Evolutionary conservation across 106 monocot genomes (phyloP).

Genomic region (Dioscorea dumetorum): DNA sequence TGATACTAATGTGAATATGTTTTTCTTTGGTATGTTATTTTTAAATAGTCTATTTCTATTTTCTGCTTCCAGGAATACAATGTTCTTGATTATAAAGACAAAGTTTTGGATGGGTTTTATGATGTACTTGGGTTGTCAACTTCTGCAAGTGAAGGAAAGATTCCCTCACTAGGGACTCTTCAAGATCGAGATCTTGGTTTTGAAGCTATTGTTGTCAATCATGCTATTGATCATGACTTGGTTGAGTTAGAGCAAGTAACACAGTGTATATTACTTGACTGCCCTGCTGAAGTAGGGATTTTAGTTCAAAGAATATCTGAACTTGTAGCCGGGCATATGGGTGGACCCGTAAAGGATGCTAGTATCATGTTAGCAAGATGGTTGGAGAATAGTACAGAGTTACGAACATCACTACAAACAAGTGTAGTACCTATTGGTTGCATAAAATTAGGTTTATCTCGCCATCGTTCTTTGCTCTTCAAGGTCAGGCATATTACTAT

Average conservation of each 20-base stretch:
- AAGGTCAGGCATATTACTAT: conserved; percentile 40
- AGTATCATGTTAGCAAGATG: conserved; percentile 72
- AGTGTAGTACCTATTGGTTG: conserved; percentile 87
- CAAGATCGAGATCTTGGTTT: conserved; percentile 91
- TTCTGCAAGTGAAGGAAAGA: conserved; percentile 38
- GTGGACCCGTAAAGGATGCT: conserved; percentile 85
- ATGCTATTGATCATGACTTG: conserved; percentile 54
- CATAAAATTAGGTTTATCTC: conserved; percentile 72
- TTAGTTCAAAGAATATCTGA: conserved; percentile 89
- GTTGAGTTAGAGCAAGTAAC: conserved; percentile 87
- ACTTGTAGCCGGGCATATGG: conserved; percentile 86
- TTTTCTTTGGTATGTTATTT: background rate
- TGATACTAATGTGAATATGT: background rate
- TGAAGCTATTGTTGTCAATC: conserved; percentile 91
- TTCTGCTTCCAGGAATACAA: conserved; percentile 70
- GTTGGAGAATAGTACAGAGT: conserved; percentile 75
- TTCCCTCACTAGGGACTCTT: conserved; percentile 78
- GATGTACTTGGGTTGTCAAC: conserved; percentile 67
- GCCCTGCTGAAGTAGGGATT: conserved; percentile 34
- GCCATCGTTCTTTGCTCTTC: conserved; percentile 93
- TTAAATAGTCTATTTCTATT: background rate
- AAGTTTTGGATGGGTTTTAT: conserved; percentile 90
- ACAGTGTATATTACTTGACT: conserved; percentile 68
- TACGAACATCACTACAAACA: conserved; percentile 71
- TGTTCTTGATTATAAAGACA: conserved; percentile 87